phyloP scores from a whole-genome alignment of 2,329 filamentous ascomycete genomes.

The Neobulgaria alba region DNA sequence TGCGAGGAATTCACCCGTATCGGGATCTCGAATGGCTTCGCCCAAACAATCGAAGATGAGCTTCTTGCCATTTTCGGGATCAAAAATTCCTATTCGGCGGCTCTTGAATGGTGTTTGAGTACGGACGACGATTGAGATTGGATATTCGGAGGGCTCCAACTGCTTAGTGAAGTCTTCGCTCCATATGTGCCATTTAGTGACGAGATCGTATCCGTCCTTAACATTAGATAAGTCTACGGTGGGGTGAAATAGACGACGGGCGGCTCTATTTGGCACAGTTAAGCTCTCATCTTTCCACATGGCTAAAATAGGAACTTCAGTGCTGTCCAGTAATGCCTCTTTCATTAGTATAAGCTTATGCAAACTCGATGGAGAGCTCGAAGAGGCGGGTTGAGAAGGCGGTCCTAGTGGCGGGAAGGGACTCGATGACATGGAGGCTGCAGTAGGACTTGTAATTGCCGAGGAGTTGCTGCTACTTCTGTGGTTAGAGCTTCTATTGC shows the following conservation, averaged over 20 bases:
- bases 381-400: constrained; percentile 45
- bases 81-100: constrained; percentile 54
- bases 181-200: constrained; percentile 53
- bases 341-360: constrained; percentile 70
- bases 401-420: constrained; percentile 61
- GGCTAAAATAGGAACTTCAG: constrained; percentile 64
- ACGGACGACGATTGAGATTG: constrained; percentile 54
- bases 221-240: constrained; percentile 32
- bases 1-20: constrained; percentile 63
- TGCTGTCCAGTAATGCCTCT: constrained; percentile 67
- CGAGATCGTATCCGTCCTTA: constrained; percentile 45
- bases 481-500: constrained; percentile 18
- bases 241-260: constrained; percentile 41
- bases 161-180: constrained; percentile 55
- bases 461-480: constrained; percentile 28
- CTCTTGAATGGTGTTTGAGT: constrained; percentile 52
- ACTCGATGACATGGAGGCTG: constrained; percentile 43
- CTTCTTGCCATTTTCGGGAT: constrained; percentile 41
- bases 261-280: constrained; percentile 57
- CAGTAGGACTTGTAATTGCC: constrained; percentile 40
- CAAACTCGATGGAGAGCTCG: constrained; percentile 54
- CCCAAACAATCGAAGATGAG: constrained; percentile 58
- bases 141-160: constrained; percentile 52
- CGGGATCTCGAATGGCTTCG: constrained; percentile 57
- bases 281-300: constrained; percentile 77